Conservation (phyloP, 768 basidiomycete species). For the Kwoniella sp. region DNA sequence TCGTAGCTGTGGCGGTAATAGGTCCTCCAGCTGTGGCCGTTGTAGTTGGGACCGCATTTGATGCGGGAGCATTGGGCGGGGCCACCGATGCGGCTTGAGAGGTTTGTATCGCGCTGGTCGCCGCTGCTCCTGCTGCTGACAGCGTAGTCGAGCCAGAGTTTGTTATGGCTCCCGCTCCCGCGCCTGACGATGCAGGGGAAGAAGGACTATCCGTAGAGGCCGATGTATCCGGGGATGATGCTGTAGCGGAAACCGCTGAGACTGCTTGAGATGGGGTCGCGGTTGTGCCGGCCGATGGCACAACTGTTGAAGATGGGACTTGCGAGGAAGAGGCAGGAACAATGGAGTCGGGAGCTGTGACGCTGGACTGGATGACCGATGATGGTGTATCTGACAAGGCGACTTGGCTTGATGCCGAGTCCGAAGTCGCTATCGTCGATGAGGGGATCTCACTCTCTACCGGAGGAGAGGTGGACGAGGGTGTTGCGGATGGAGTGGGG, state of each 20-base stretch:
- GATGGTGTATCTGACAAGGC: neutral
- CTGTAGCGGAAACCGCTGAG: neutral
- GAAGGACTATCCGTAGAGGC: too few species aligned
- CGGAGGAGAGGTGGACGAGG: neutral
- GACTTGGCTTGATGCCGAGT: neutral
- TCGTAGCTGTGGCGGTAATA: constrained; percentile 8
- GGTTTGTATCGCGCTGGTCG: neutral
- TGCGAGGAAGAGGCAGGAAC: neutral
- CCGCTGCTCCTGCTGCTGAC: neutral
- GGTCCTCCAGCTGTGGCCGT: constrained; percentile 7
- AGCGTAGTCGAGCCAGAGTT: too few species aligned
- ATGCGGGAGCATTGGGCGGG: too few species aligned
- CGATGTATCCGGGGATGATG: too few species aligned
- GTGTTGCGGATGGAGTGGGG: neutral
- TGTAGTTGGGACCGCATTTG: neutral
- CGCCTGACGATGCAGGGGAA: too few species aligned
- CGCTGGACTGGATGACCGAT: neutral
- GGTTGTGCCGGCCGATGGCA: neutral
- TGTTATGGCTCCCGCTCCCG: too few species aligned
- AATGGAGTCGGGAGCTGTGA: too few species aligned
- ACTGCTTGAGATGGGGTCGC: neutral
- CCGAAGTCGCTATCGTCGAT: neutral
- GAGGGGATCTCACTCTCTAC: too few species aligned
- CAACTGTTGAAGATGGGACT: neutral
- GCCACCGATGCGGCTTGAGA: too few species aligned